Base-by-base conservation (phyloP, 2,329 filamentous ascomycete species). In the Lasiodiplodia sp. region DNA sequence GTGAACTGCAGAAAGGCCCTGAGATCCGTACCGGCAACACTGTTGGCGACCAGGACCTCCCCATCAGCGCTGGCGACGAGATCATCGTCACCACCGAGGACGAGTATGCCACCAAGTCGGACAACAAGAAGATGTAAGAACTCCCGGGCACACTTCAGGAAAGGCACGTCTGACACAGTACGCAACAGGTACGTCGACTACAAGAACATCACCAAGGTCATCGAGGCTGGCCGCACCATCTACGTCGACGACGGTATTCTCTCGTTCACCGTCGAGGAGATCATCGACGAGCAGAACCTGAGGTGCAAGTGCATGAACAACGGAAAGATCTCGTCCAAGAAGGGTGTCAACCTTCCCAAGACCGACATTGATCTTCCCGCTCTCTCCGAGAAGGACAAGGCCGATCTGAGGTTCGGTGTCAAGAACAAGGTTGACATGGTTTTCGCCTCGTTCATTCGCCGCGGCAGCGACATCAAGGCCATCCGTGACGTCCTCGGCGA, bases 121-220 rank as follows among this genome's bases (percentile, higher is more conserved):
- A 96, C 82, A 91, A 93, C 76, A 88, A 94, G 85, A 97, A 97
- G 87, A 97, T 99, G 96, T 97, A 84, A 83, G 91, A 25, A 37
- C 12, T 16, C n/a, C 58, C 18, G 12, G 23, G 18, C 31, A 47
- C 21, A 16, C 18, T 38, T 8, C 51, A 58, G 52, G 37, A 25
- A 25, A 25, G 60, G 10, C 28, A 23, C 18, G 25, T 23, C 60
- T 64, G 14, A 64, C 28, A 11, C 47, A 4, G 44, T 23, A 10
- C 16, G 25, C 62, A 31, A 57, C 58, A 95, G 92, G 90, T 97
- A 94, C 79, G 92, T 98, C 78, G 95, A 98, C 87, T 98, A 99
- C 88, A 96, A 97, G 90, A 99, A 99, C 88, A 98, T 99, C 84
- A 97, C 95, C 84, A 97, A 96, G 86, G 96, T 99, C 76, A 98